A percentile compares a stretch with the other conserved stretches of the same genome.
phyloP scores from a whole-genome alignment of 768 basidiomycete species.

The Neoboletus subvelutipes region DNA sequence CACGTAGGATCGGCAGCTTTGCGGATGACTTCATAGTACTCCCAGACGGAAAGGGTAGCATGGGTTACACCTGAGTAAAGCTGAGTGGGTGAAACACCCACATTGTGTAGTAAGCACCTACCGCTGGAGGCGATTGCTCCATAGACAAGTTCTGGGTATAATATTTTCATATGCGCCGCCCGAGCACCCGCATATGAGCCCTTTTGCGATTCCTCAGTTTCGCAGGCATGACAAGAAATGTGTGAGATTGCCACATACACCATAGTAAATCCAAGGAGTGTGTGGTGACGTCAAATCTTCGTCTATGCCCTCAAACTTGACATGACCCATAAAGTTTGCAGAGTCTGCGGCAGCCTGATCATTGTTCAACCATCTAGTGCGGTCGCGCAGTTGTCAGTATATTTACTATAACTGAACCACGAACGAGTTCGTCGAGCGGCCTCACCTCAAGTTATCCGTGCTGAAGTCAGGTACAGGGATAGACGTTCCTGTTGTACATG shows the following conservation, averaged over 20 bases:
- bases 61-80: conserved; percentile 71
- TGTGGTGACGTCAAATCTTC: conserved; percentile 69
- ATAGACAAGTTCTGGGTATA: conserved; percentile 86
- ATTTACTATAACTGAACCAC: not conserved
- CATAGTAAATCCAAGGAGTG: conserved; percentile 92
- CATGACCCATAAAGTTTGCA: conserved; percentile 83
- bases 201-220: conserved; percentile 34
- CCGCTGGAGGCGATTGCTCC: conserved; percentile 90
- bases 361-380: conserved; percentile 79
- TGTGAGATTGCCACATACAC: conserved; percentile 47
- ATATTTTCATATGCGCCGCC: conserved; percentile 84
- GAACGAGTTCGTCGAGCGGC: not conserved
- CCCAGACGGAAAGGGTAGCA: conserved; percentile 76
- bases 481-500: conserved; percentile 55
- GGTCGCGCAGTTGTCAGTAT: conserved; percentile 7
- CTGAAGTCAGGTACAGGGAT: conserved; percentile 75
- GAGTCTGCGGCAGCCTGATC: conserved; percentile 89
- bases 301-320: conserved; percentile 69
- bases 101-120: conserved; percentile 28
- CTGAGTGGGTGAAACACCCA: not conserved
- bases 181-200: conserved; percentile 93
- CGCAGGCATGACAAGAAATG: not conserved
- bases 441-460: conserved; percentile 76
- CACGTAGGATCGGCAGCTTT: conserved; percentile 64
- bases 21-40: conserved; percentile 85